Percentiles rank a stretch among this genome's conserved stretches.
These are phyloP conservation scores for Diaporthe batatas DNA, from an alignment of 2,329 filamentous ascomycete genomes.

Conservation along the genomic window DNA sequence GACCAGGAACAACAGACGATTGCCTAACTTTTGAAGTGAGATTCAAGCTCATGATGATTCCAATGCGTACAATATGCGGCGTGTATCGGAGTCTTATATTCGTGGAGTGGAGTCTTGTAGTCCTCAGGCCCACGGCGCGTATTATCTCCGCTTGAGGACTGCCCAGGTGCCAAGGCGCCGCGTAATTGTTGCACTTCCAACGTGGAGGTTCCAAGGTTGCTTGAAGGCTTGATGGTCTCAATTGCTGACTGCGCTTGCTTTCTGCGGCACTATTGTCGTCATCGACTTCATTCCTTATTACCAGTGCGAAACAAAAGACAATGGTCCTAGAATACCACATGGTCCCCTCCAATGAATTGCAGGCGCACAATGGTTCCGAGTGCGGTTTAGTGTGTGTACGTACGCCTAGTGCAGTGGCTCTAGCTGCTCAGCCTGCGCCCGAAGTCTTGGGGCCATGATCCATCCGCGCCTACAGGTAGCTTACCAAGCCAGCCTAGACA, in stretches of 20 bases:
- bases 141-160: conserved; percentile 5
- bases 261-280: neutral
- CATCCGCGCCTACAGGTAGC: neutral
- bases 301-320: neutral
- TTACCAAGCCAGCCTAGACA: conserved; percentile 7
- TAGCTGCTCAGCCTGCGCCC: neutral
- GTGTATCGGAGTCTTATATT: neutral
- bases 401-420: conserved; percentile 6
- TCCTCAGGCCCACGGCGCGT: neutral
- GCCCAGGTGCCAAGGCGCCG: neutral
- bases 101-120: neutral
- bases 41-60: neutral
- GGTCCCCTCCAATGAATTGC: neutral
- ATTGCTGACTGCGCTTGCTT: neutral
- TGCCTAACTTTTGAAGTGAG: too few species aligned
- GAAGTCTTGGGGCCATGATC: conserved; percentile 3
- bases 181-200: neutral
- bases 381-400: neutral
- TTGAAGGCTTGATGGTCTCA: neutral
- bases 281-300: neutral
- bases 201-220: too few species aligned
- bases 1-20: neutral
- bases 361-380: conserved; percentile 28
- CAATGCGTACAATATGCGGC: neutral
- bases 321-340: neutral